These are phyloP conservation scores for Xanthoconium purpureum DNA, from an alignment of 768 basidiomycete genomes.

Conservation along the genomic window DNA sequence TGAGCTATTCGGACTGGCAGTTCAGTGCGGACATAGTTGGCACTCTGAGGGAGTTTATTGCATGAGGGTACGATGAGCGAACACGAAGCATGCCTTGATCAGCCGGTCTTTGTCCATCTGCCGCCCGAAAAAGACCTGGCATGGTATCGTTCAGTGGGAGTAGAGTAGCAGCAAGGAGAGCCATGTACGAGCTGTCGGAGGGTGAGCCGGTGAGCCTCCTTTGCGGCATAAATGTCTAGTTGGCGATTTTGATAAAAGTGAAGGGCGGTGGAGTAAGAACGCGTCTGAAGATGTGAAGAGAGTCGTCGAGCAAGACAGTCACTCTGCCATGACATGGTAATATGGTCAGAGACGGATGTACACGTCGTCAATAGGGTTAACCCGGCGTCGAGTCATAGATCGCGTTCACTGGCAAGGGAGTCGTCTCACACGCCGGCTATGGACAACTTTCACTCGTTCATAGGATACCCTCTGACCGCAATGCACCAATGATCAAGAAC, in stretches of 20 bases:
- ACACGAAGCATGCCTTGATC: slow-evolving; percentile 52
- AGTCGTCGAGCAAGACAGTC: slow-evolving; percentile 5
- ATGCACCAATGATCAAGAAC: slow-evolving; percentile 72
- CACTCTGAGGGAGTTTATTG: slow-evolving; percentile 50
- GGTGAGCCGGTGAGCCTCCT: slow-evolving; percentile 66
- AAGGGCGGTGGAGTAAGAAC: slow-evolving; percentile 38
- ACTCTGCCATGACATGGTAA: slow-evolving; percentile 27
- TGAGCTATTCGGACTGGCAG: slow-evolving; percentile 86
- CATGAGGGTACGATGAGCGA: background rate
- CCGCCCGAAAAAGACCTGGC: slow-evolving; percentile 81
- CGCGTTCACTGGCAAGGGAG: background rate
- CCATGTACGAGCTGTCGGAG: slow-evolving; percentile 70
- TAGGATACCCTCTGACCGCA: slow-evolving; percentile 70
- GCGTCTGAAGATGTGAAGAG: slow-evolving; percentile 10
- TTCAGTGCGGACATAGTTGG: slow-evolving; percentile 88
- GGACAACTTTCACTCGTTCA: slow-evolving; percentile 19
- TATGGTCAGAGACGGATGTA: slow-evolving; percentile 1
- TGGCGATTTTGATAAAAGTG: slow-evolving; percentile 84
- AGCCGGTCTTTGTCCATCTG: slow-evolving; percentile 76
- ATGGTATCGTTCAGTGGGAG: slow-evolving; percentile 4
- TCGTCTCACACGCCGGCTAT: background rate
- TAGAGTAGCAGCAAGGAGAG: background rate
- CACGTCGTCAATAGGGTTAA: background rate
- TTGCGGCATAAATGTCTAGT: slow-evolving; percentile 75
- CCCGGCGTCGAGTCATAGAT: background rate